These are phyloP conservation scores for Cucurbita argyrosperma DNA, from an alignment of 306 rosid genomes.

Conservation along the genomic window DNA sequence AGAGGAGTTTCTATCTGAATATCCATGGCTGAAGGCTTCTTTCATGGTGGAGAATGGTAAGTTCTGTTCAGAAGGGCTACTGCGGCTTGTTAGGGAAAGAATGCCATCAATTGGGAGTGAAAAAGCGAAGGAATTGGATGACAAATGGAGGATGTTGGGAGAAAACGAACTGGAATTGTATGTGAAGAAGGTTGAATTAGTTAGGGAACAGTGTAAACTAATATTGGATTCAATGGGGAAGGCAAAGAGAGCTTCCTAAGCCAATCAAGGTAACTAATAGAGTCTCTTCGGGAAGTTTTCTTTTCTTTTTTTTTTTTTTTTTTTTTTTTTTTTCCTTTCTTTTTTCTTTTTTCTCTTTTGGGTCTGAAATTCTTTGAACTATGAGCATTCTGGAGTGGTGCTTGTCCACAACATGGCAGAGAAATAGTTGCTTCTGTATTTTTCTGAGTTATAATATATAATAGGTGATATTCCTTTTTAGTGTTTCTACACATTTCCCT, in stretches of 20 bases:
- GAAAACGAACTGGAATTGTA: constrained; percentile 15
- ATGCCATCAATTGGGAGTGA: constrained; percentile 19
- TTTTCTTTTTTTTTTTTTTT: not conserved
- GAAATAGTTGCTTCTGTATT: not conserved
- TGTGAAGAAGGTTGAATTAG: constrained; percentile 16
- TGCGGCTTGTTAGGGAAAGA: not conserved
- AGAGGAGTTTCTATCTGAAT: constrained; percentile 10
- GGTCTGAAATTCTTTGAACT: not conserved
- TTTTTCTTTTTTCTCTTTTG: not conserved
- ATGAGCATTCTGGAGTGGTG: not conserved
- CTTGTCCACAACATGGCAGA: not conserved
- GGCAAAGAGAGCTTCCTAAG: not conserved
- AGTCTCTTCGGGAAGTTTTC: not conserved
- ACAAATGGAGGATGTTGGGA: constrained; percentile 23
- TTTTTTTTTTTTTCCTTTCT: not conserved
- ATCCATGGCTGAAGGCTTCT: constrained; percentile 12
- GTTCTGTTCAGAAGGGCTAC: not conserved
- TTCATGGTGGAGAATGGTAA: not conserved
- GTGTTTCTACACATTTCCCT: not conserved
- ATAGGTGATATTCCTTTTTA: not conserved
- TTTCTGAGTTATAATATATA: not conserved
- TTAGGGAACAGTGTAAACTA: constrained; percentile 16
- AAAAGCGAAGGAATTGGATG: constrained; percentile 21
- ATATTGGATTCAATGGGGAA: constrained; percentile 16
- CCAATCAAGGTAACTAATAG: not conserved